Conservation (phyloP, 306 rosid genomes). For the Sicyos baderoa region DNA sequence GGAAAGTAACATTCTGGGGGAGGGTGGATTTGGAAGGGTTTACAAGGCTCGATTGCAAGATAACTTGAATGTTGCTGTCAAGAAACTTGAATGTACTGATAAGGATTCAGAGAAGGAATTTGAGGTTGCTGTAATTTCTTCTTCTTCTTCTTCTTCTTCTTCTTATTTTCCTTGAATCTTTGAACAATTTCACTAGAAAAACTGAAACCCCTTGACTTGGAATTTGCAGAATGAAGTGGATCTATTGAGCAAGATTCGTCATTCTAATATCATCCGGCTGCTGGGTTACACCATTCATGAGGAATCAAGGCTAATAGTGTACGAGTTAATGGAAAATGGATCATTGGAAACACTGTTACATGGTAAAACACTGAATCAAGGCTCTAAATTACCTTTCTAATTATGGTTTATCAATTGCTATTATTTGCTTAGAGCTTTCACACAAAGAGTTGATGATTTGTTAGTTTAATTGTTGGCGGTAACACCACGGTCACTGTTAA, state of each 20-base stretch:
- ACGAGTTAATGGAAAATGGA: conserved; percentile 83
- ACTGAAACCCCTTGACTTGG: background rate
- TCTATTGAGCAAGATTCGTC: conserved; percentile 63
- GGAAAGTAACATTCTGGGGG: conserved; percentile 68
- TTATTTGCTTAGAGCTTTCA: too few species aligned
- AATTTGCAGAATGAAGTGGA: conserved; percentile 81
- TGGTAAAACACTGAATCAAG: conserved; percentile 35
- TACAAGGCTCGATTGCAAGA: conserved; percentile 75
- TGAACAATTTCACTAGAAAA: background rate
- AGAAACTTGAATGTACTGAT: conserved; percentile 54
- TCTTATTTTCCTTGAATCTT: background rate
- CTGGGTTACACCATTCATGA: conserved; percentile 61
- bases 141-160: too few species aligned
- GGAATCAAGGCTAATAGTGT: conserved; percentile 51
- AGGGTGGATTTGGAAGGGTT: conserved; percentile 91
- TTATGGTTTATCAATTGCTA: background rate
- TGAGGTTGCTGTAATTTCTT: conserved; percentile 32
- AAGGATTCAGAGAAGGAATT: conserved; percentile 67
- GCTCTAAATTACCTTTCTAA: background rate
- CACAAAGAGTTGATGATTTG: too few species aligned
- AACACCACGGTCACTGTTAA: too few species aligned
- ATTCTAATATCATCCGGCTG: conserved; percentile 63
- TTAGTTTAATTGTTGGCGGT: too few species aligned
- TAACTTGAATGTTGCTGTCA: conserved; percentile 61
- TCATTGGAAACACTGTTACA: conserved; percentile 78